Percentiles rank a stretch among this genome's conserved stretches.
phyloP scores from a whole-genome alignment of 768 basidiomycete genomes.

The Aureoboletus auriporus region DNA sequence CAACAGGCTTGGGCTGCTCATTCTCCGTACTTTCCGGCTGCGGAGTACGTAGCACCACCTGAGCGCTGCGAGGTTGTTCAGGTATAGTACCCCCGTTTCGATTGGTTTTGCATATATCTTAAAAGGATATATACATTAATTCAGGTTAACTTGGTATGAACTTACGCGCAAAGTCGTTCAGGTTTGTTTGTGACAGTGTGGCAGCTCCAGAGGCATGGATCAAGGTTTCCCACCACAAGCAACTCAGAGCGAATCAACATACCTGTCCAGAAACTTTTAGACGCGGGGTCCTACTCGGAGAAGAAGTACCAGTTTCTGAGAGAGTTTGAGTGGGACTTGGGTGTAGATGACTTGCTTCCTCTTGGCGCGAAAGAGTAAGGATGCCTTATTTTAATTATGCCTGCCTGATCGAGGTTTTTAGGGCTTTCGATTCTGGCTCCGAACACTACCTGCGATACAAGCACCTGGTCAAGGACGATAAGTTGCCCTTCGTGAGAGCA shows the following conservation, averaged over 20 bases:
- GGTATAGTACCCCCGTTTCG: slow-evolving; percentile 29
- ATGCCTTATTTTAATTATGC: not conserved
- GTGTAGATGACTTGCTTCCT: slow-evolving; percentile 55
- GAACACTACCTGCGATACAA: slow-evolving; percentile 53
- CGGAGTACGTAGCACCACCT: slow-evolving; percentile 44
- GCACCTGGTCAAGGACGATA: slow-evolving; percentile 38
- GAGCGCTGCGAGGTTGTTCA: slow-evolving; percentile 51
- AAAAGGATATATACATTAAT: not conserved
- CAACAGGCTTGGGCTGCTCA: slow-evolving; percentile 54
- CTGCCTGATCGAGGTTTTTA: slow-evolving; percentile 13
- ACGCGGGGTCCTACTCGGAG: slow-evolving; percentile 42
- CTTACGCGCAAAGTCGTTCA: too few relatives aligned
- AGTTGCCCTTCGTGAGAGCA: slow-evolving; percentile 52
- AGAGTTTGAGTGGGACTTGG: slow-evolving; percentile 57
- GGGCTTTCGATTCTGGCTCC: slow-evolving; percentile 50
- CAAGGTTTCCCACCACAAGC: slow-evolving; percentile 65
- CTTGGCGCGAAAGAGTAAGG: slow-evolving; percentile 64
- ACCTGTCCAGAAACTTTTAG: slow-evolving; percentile 52
- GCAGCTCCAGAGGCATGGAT: slow-evolving; percentile 79
- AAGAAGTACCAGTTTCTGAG: slow-evolving; percentile 52
- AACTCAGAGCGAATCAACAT: slow-evolving; percentile 39
- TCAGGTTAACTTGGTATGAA: slow-evolving; percentile 30
- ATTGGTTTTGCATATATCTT: not conserved
- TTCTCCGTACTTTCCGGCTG: slow-evolving; percentile 54
- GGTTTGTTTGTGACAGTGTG: slow-evolving; percentile 2